Percentiles rank a stretch among this genome's conserved stretches.
Conservation (phyloP, 768 basidiomycete genomes). For the Mycena galericulata region DNA sequence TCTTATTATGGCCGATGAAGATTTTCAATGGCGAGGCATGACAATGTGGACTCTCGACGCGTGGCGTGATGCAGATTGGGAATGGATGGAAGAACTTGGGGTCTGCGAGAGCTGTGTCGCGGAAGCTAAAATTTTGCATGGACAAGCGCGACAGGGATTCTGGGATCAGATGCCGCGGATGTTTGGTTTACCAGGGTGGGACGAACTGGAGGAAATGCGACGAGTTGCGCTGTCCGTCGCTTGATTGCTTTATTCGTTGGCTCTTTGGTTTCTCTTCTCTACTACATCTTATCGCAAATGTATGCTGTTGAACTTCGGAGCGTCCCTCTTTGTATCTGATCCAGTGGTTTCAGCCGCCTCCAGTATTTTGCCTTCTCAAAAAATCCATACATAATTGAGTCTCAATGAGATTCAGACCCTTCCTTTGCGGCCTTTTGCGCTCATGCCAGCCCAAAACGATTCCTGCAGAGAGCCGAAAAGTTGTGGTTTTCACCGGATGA, state of each 20-base stretch:
- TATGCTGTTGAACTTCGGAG: too few species aligned
- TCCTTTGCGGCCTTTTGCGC: too few species aligned
- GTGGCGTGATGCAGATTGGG: not conserved
- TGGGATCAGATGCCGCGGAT: conserved; percentile 21
- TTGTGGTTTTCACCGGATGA: conserved; percentile 14
- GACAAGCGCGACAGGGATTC: not conserved
- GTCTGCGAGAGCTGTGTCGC: not conserved
- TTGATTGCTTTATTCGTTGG: too few species aligned
- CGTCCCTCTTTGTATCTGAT: too few species aligned
- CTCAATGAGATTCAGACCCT: too few species aligned
- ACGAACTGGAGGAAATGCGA: conserved; percentile 9
- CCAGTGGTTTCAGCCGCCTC: too few species aligned
- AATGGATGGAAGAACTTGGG: not conserved
- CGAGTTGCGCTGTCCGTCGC: not conserved
- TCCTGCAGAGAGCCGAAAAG: not conserved
- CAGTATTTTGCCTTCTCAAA: too few species aligned
- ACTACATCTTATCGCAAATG: too few species aligned
- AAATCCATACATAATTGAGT: too few species aligned
- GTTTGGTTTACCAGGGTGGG: conserved; percentile 14
- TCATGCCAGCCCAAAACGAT: not conserved
- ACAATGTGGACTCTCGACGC: not conserved
- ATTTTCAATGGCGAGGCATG: not conserved
- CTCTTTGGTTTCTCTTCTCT: too few species aligned
- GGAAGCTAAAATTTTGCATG: not conserved
- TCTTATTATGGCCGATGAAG: not conserved